Percentiles rank a stretch among this genome's conserved stretches.
These are phyloP conservation scores for Rubia balearica DNA, from an alignment of 305 asterid genomes.

Conservation along the genomic window DNA sequence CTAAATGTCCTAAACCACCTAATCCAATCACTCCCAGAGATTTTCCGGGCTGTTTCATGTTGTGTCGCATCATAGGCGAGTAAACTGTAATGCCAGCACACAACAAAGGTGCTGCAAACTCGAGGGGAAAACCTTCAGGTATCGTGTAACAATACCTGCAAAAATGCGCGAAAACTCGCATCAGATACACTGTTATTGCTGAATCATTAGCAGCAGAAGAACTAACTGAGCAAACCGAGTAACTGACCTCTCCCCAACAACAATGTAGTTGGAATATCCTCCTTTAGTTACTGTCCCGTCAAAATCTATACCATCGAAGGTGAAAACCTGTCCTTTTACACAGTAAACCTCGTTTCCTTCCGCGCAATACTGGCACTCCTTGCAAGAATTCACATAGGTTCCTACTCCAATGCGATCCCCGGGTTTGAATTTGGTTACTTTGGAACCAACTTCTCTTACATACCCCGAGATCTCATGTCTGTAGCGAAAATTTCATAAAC, in stretches of 20 bases:
- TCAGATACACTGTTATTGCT: neutral
- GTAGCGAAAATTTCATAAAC: slow-evolving; percentile 11
- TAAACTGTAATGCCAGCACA: slow-evolving; percentile 94
- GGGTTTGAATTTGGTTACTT: slow-evolving; percentile 54
- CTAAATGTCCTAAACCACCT: slow-evolving; percentile 96
- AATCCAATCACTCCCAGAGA: slow-evolving; percentile 84
- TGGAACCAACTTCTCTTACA: slow-evolving; percentile 57
- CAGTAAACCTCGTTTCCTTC: slow-evolving; percentile 55
- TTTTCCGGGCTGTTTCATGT: slow-evolving; percentile 85
- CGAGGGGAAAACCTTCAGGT: slow-evolving; percentile 63
- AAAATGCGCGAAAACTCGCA: neutral
- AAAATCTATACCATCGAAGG: slow-evolving; percentile 63
- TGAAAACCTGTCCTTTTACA: slow-evolving; percentile 49
- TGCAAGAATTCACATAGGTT: slow-evolving; percentile 83
- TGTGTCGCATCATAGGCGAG: slow-evolving; percentile 73
- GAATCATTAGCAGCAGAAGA: neutral
- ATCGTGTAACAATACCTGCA: slow-evolving; percentile 72
- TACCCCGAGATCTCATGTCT: slow-evolving; percentile 89
- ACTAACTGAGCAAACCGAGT: neutral
- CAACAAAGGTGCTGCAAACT: slow-evolving; percentile 74
- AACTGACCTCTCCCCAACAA: slow-evolving; percentile 67
- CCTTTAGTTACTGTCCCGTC: slow-evolving; percentile 94
- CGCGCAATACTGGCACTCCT: slow-evolving; percentile 64
- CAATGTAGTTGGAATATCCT: slow-evolving; percentile 77
- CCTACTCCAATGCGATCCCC: slow-evolving; percentile 92